These are phyloP conservation scores for Rhodofomes roseus DNA, from an alignment of 1,284 basidiomycete genomes.

Conservation along the genomic window DNA sequence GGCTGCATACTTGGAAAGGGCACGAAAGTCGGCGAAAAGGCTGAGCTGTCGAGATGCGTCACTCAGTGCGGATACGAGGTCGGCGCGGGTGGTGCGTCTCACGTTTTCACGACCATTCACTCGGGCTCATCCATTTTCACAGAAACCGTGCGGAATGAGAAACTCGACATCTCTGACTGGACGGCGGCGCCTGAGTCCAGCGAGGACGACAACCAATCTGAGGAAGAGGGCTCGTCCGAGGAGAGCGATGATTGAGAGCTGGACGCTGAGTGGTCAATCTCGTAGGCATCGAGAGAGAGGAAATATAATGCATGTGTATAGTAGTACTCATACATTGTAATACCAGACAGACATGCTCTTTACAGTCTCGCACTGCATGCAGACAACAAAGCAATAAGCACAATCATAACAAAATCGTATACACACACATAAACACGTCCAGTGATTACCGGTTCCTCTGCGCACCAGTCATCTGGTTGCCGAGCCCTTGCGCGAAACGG, in stretches of 20 bases:
- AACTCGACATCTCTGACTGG: slow-evolving; percentile 35
- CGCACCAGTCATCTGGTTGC: slow-evolving; percentile 64
- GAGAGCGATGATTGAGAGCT: slow-evolving; percentile 11
- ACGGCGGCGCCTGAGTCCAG: slow-evolving; percentile 24
- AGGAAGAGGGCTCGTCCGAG: slow-evolving; percentile 12
- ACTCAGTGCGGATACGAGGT: slow-evolving; percentile 89
- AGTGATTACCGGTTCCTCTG: slow-evolving; percentile 24
- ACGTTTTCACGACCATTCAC: not conserved
- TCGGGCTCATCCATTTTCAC: not conserved
- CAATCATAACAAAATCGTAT: not conserved
- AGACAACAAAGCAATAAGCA: not conserved
- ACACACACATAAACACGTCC: not conserved
- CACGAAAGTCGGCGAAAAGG: slow-evolving; percentile 78
- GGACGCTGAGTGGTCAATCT: not conserved
- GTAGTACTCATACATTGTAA: slow-evolving; percentile 21
- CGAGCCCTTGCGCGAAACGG: slow-evolving; percentile 75
- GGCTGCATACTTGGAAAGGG: slow-evolving; percentile 84
- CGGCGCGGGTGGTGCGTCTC: slow-evolving; percentile 53
- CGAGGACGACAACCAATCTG: slow-evolving; percentile 10
- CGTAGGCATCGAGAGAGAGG: not conserved
- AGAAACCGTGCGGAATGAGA: slow-evolving; percentile 31
- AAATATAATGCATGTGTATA: slow-evolving; percentile 17
- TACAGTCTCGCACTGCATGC: not conserved
- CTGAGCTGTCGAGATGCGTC: slow-evolving; percentile 79
- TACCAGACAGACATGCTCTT: slow-evolving; percentile 8